These are phyloP conservation scores for Colletotrichum lini DNA, from an alignment of 2,329 filamentous ascomycete genomes.

Conservation along the genomic window DNA sequence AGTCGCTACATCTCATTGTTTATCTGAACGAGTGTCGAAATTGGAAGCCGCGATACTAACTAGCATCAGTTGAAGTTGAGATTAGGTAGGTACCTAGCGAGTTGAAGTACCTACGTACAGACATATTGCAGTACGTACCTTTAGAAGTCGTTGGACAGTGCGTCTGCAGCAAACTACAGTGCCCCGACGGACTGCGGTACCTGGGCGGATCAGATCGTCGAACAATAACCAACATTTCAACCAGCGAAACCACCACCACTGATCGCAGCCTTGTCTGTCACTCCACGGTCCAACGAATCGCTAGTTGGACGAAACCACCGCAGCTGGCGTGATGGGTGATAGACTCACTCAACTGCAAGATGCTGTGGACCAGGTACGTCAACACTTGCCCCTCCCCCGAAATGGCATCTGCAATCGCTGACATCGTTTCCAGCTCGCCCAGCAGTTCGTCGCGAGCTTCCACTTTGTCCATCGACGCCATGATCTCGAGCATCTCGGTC, in stretches of 20 bases:
- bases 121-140: no score
- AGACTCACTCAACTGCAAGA: constrained; percentile 88
- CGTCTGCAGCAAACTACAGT: neutral
- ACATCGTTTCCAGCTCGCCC: constrained; percentile 67
- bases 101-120: neutral
- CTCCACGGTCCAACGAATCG: neutral
- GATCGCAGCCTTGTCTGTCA: constrained; percentile 17
- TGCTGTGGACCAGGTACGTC: constrained; percentile 81
- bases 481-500: constrained; percentile 72
- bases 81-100: constrained; percentile 23
- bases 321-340: constrained; percentile 72
- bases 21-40: no score
- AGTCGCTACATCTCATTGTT: neutral
- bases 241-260: constrained; percentile 13
- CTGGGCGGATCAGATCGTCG: neutral
- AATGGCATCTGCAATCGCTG: constrained; percentile 6
- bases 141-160: constrained; percentile 11
- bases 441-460: constrained; percentile 77
- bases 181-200: neutral
- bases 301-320: neutral
- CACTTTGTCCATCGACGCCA: constrained; percentile 79
- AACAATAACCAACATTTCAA: neutral
- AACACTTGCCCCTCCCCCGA: neutral
- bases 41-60: neutral
- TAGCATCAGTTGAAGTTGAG: constrained; percentile 8